phyloP scores from a whole-genome alignment of 2,329 filamentous ascomycete species.

The Blastomyces emzantsi region DNA sequence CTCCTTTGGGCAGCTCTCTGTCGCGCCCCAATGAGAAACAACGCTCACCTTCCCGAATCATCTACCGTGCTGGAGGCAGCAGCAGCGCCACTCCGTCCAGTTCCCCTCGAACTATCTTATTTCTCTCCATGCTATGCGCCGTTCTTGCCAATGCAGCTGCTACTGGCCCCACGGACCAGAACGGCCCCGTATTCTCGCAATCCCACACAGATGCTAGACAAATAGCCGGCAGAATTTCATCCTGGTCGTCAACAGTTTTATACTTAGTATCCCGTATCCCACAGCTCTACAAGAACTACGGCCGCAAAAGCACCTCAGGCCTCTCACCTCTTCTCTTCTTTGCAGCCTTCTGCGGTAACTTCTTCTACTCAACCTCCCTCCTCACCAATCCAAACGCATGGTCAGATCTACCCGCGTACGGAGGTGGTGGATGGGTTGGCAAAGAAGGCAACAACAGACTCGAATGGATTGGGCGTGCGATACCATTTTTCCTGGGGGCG shows the following conservation, averaged over 20 bases:
- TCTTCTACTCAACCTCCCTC: conserved; percentile 57
- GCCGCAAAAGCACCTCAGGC: conserved; percentile 54
- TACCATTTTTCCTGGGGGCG: conserved; percentile 58
- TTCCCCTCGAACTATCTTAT: conserved; percentile 37
- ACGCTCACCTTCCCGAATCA: conserved; percentile 23
- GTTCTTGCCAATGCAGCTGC: conserved; percentile 36
- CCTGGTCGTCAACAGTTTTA: conserved; percentile 48
- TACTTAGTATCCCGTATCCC: conserved; percentile 54
- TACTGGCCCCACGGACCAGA: conserved; percentile 20
- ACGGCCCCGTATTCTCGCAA: conserved; percentile 12
- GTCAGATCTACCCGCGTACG: conserved; percentile 48
- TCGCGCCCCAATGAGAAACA: conserved; percentile 32
- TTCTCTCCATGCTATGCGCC: conserved; percentile 39
- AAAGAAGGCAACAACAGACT: conserved; percentile 44
- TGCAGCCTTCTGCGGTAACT: conserved; percentile 58
- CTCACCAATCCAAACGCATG: conserved; percentile 56
- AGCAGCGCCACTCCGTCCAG: conserved; percentile 23
- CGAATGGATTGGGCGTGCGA: conserved; percentile 50
- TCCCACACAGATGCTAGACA: conserved; percentile 31
- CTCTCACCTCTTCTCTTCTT: conserved; percentile 55
- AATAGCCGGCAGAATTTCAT: conserved; percentile 43
- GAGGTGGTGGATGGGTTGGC: conserved; percentile 52
- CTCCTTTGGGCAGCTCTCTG: conserved; percentile 19
- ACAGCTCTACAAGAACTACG: conserved; percentile 57
- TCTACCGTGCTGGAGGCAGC: conserved; percentile 22